Conservation (phyloP, 306 rosid genomes). For the Echinosophora koreensis region DNA sequence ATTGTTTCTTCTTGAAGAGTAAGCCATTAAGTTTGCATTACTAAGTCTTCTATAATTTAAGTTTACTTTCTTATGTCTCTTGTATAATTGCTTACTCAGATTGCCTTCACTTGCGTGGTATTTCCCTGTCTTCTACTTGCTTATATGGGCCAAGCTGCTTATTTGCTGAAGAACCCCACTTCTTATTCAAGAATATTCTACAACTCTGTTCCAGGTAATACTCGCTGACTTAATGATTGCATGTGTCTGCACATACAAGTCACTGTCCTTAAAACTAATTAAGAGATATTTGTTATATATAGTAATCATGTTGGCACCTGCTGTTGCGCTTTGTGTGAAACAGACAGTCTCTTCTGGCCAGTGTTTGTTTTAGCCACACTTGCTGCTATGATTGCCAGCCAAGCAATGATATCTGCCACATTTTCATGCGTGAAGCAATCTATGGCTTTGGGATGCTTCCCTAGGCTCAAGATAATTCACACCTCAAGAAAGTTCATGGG, state of each 20-base stretch:
- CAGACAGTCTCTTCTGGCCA: constrained; percentile 96
- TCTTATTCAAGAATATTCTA: constrained; percentile 70
- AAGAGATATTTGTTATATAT: constrained; percentile 28
- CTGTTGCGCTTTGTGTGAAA: constrained; percentile 47
- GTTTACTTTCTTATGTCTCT: neutral
- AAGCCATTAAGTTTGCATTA: constrained; percentile 23
- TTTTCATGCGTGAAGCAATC: constrained; percentile 97
- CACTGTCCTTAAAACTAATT: constrained; percentile 12
- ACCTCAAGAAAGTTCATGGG: constrained; percentile 91
- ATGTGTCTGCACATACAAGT: constrained; percentile 12
- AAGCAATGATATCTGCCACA: constrained; percentile 99
- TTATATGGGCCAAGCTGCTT: constrained; percentile 98
- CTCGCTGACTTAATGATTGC: constrained; percentile 41
- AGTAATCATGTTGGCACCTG: constrained; percentile 31
- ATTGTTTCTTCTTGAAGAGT: constrained; percentile 32
- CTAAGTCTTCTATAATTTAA: neutral
- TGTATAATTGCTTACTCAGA: constrained; percentile 55
- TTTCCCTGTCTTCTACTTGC: constrained; percentile 96
- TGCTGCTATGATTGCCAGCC: constrained; percentile 99
- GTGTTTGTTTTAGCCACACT: constrained; percentile 88
- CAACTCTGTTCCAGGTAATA: constrained; percentile 89
- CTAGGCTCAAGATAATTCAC: constrained; percentile 94
- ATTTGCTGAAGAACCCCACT: constrained; percentile 64
- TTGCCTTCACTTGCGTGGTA: constrained; percentile 87
- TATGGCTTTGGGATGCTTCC: constrained; percentile 99